Evolutionary conservation across 2,329 filamentous ascomycete species (phyloP).

Genomic region (Penicillium sp.): DNA sequence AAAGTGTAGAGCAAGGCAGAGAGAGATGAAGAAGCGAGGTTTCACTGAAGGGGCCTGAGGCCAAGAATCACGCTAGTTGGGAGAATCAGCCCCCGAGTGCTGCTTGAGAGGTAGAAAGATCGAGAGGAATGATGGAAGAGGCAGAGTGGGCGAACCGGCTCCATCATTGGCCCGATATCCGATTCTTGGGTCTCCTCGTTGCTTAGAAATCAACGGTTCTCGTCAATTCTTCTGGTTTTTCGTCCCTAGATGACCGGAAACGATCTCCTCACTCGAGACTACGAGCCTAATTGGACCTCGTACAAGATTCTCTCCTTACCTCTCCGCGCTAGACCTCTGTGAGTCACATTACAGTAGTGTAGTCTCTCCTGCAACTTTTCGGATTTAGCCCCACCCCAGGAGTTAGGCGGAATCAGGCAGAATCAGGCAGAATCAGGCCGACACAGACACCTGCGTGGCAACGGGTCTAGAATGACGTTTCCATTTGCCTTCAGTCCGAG

Average conservation of each 20-base stretch:
- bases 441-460: background rate
- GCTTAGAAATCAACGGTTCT: slow-evolving; percentile 29
- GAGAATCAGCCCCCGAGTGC: background rate
- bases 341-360: background rate
- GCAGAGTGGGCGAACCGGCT: slow-evolving; percentile 7
- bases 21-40: no score
- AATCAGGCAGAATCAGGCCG: background rate
- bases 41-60: no score
- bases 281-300: background rate
- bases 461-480: background rate
- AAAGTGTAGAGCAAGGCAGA: background rate
- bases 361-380: no score
- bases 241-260: background rate
- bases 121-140: slow-evolving; percentile 7
- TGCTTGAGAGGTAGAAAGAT: background rate
- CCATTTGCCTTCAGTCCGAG: background rate
- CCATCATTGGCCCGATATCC: slow-evolving; percentile 18
- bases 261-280: background rate
- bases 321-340: background rate
- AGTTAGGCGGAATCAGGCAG: background rate
- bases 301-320: background rate
- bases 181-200: slow-evolving; percentile 1
- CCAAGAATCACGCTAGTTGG: background rate
- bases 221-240: background rate
- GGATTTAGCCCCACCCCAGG: slow-evolving; percentile 1